These are phyloP conservation scores for Favolaschia claudopus DNA, from an alignment of 768 basidiomycete species.

Conservation along the genomic window DNA sequence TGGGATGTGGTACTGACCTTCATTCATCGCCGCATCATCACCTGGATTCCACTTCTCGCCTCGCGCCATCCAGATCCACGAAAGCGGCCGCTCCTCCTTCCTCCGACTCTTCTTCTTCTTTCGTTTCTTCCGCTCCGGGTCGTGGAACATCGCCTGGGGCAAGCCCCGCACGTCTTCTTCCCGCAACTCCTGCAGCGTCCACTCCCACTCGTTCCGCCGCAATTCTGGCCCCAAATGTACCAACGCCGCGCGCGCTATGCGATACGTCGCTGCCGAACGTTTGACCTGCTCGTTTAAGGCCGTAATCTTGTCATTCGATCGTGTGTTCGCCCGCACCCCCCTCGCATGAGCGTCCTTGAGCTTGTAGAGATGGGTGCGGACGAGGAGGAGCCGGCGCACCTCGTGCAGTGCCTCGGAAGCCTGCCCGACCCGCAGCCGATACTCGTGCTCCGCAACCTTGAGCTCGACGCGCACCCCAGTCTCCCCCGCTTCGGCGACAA, in stretches of 20 bases:
- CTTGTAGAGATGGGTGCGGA: conserved; percentile 20
- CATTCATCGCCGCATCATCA: conserved; percentile 1
- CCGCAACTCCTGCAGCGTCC: not conserved
- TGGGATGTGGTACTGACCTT: not conserved
- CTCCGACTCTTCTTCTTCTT: not conserved
- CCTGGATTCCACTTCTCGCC: not conserved
- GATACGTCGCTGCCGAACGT: not conserved
- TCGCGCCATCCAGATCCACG: conserved; percentile 2
- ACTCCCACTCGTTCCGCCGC: not conserved
- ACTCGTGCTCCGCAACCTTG: conserved; percentile 18
- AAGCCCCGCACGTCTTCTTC: not conserved
- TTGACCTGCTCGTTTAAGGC: not conserved
- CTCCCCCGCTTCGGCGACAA: not conserved
- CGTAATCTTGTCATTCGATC: not conserved
- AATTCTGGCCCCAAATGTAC: not conserved
- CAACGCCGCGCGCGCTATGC: not conserved
- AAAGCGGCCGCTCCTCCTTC: not conserved
- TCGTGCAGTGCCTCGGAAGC: conserved; percentile 23
- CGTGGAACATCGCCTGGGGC: not conserved
- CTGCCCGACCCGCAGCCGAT: conserved; percentile 19
- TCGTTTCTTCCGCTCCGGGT: not conserved
- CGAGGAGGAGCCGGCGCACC: conserved; percentile 21
- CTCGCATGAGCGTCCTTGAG: conserved; percentile 4
- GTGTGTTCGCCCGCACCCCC: not conserved
- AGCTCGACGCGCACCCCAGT: not conserved